A percentile compares a stretch with the other conserved stretches of the same genome.
phyloP scores from a whole-genome alignment of 352 stramenopile genomes.

The Peronospora farinosa region DNA sequence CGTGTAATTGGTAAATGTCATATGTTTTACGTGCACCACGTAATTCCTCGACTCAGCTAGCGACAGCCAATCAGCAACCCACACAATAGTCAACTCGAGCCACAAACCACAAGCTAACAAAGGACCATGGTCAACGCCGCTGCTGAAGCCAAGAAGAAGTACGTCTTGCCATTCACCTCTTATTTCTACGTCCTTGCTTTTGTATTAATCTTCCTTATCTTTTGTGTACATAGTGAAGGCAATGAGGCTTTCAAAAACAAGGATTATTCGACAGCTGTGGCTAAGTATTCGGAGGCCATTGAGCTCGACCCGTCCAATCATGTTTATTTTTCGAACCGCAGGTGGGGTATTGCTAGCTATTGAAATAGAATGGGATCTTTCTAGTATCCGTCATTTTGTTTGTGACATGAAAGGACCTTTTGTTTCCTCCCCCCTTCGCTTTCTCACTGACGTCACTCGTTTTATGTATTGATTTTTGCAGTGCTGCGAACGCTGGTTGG shows the following conservation, averaged over 20 bases:
- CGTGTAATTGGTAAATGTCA: too few relatives aligned
- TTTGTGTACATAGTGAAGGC: slow-evolving; percentile 60
- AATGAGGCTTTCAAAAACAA: slow-evolving; percentile 92
- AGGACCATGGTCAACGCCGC: slow-evolving; percentile 55
- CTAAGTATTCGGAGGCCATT: slow-evolving; percentile 91
- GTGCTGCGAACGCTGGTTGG: slow-evolving; percentile 59
- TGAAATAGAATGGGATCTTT: neutral
- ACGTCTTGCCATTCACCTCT: slow-evolving; percentile 8
- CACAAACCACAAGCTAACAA: neutral
- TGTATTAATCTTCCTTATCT: neutral
- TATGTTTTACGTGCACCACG: too few relatives aligned
- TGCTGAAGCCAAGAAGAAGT: slow-evolving; percentile 83
- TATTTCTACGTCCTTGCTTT: neutral
- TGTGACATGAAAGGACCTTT: too few relatives aligned
- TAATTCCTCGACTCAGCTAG: too few relatives aligned
- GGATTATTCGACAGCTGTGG: slow-evolving; percentile 85
- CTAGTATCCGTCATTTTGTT: neutral
- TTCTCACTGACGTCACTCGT: slow-evolving; percentile 2
- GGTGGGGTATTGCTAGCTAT: slow-evolving; percentile 25
- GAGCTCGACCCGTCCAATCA: slow-evolving; percentile 83
- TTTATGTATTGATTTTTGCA: slow-evolving; percentile 14
- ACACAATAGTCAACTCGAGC: too few relatives aligned
- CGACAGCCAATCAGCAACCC: neutral
- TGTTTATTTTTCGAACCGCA: slow-evolving; percentile 93
- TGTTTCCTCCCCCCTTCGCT: neutral